Conservation (phyloP, 257 asterid genomes). For the Coffea eugenioides region DNA sequence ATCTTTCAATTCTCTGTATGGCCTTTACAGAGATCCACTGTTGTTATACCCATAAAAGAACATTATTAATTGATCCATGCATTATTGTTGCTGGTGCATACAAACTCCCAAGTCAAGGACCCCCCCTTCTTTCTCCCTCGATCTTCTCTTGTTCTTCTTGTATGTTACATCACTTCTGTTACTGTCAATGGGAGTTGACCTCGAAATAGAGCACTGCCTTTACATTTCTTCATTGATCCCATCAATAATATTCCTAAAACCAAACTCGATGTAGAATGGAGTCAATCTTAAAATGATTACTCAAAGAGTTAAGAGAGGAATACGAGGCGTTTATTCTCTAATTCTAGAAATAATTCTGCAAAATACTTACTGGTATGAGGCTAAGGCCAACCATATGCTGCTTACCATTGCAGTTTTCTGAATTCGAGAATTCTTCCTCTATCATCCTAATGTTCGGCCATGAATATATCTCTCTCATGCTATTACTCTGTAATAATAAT, state of each 20-base stretch:
- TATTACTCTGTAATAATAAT: background rate
- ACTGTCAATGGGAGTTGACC: conserved; percentile 46
- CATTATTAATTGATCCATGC: conserved; percentile 17
- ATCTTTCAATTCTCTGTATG: conserved; percentile 11
- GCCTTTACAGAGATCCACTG: conserved; percentile 19
- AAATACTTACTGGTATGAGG: background rate
- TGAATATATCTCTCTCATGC: background rate
- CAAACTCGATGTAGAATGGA: conserved; percentile 9
- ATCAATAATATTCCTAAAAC: conserved; percentile 6
- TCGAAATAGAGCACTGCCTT: conserved; percentile 26
- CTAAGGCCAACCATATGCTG: background rate
- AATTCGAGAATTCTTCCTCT: background rate
- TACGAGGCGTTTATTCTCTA: conserved; percentile 19
- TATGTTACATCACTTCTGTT: conserved; percentile 32
- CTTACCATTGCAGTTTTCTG: background rate
- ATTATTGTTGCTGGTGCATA: conserved; percentile 17
- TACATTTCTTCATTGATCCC: background rate
- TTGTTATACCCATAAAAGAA: conserved; percentile 6
- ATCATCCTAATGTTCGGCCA: background rate
- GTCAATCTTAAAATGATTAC: conserved; percentile 48
- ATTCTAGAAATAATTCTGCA: too few relatives aligned
- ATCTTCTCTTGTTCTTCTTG: conserved; percentile 4
- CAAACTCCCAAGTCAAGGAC: conserved; percentile 4
- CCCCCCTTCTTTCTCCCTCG: background rate
- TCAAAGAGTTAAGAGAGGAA: conserved; percentile 28